These are phyloP conservation scores for Ceriops tagal DNA, from an alignment of 345 rosid species.

Conservation along the genomic window DNA sequence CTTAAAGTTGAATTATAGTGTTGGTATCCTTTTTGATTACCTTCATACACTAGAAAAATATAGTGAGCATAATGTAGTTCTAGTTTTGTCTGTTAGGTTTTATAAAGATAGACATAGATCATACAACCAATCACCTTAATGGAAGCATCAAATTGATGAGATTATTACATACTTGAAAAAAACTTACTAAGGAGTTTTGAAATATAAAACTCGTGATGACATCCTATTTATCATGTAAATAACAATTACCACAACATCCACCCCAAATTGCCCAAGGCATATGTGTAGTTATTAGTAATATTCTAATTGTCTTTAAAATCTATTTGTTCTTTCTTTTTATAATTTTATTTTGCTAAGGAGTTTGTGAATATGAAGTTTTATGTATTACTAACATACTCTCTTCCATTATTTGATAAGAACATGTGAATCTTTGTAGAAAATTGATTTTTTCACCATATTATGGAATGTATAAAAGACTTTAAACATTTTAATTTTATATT, in stretches of 20 bases:
- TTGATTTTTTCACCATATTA: neutral
- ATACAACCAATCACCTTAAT: too few species aligned
- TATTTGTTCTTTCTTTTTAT: neutral
- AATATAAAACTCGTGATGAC: neutral
- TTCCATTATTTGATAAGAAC: neutral
- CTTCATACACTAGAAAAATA: too few species aligned
- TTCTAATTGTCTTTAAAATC: too few species aligned
- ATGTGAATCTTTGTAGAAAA: neutral
- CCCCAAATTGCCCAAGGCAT: neutral
- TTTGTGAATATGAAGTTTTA: neutral
- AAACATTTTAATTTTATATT: neutral
- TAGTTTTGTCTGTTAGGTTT: too few species aligned
- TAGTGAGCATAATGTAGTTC: too few species aligned
- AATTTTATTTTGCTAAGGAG: neutral
- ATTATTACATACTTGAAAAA: too few species aligned
- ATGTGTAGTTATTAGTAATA: too few species aligned
- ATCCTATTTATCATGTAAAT: neutral
- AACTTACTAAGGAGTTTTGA: neutral
- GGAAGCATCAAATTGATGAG: too few species aligned
- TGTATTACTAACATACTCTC: neutral
- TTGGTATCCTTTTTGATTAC: too few species aligned
- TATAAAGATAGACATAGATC: too few species aligned
- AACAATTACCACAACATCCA: neutral
- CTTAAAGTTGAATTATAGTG: too few species aligned
- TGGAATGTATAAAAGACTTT: neutral